These are phyloP conservation scores for Phytopythium kandeliae DNA, from an alignment of 352 stramenopile genomes.

Conservation along the genomic window DNA sequence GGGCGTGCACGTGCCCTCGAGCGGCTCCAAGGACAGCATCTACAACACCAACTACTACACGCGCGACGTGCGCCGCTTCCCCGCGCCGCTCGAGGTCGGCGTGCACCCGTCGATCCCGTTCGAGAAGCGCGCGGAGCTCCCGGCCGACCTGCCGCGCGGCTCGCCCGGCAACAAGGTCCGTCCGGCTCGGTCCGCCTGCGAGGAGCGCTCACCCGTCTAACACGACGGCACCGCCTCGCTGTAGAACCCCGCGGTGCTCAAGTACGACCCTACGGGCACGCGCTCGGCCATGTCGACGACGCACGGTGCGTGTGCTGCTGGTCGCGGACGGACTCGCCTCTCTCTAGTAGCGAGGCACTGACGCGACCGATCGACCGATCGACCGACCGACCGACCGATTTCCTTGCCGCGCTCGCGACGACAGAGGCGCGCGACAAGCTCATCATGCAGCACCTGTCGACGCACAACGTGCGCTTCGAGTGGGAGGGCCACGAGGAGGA, in stretches of 20 bases:
- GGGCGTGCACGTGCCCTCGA: constrained; percentile 63
- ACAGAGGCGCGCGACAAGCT: constrained; percentile 61
- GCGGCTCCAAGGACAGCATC: constrained; percentile 64
- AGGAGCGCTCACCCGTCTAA: too few relatives aligned
- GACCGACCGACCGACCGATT: too few relatives aligned
- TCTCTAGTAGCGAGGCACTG: too few relatives aligned
- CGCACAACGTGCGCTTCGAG: constrained; percentile 78
- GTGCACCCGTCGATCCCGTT: constrained; percentile 68
- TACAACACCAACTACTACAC: constrained; percentile 91
- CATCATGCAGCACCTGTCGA: constrained; percentile 58
- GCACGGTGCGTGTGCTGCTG: constrained; percentile 51
- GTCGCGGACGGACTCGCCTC: background rate
- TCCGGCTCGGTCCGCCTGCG: too few relatives aligned
- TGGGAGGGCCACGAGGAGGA: constrained; percentile 72
- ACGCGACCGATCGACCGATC: too few relatives aligned
- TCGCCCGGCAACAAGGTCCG: constrained; percentile 75
- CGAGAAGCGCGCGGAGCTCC: constrained; percentile 53
- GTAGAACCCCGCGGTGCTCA: constrained; percentile 76
- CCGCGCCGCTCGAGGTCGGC: constrained; percentile 51
- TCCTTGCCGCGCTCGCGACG: too few relatives aligned
- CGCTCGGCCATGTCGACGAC: constrained; percentile 85
- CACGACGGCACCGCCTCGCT: background rate
- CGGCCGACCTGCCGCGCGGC: constrained; percentile 55
- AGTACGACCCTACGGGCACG: constrained; percentile 81
- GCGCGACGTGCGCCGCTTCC: constrained; percentile 76